A percentile compares a stretch with the other conserved stretches of the same genome.
Evolutionary conservation across 2,329 filamentous ascomycete species (phyloP).

Genomic region (Fusarium annulatum): DNA sequence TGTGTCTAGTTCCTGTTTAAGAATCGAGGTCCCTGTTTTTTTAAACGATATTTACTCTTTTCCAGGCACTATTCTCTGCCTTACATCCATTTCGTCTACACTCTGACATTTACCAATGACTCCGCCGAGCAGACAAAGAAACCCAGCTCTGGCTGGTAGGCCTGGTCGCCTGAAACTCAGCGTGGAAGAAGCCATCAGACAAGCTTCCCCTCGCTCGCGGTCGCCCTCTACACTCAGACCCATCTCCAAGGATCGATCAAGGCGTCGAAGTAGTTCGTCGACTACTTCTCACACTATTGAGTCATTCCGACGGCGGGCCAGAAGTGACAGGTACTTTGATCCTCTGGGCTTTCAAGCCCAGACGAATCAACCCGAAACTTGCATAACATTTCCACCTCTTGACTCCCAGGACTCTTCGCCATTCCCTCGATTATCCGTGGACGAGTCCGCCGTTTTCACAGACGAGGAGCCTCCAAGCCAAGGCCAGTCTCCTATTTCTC

Average conservation of each 20-base stretch:
- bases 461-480: conserved; percentile 19
- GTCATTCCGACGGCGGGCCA: background rate
- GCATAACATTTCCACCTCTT: conserved; percentile 1
- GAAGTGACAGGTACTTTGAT: background rate
- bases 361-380: background rate
- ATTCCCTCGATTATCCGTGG: conserved; percentile 7
- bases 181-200: conserved; percentile 13
- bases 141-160: conserved; percentile 12
- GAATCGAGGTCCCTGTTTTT: background rate
- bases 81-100: conserved; percentile 8
- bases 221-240: conserved; percentile 30
- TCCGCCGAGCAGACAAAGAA: conserved; percentile 19
- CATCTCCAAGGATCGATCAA: conserved; percentile 2
- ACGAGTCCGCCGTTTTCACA: conserved; percentile 4
- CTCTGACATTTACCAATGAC: background rate
- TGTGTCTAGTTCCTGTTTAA: conserved; percentile 1
- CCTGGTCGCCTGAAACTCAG: conserved; percentile 8
- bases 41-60: background rate
- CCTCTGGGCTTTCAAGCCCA: conserved; percentile 1
- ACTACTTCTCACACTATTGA: background rate
- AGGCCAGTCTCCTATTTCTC: conserved; percentile 24
- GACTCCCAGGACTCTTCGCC: conserved; percentile 7
- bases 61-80: conserved; percentile 7
- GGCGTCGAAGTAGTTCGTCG: conserved; percentile 19
- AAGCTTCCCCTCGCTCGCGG: conserved; percentile 20